A percentile compares a stretch with the other conserved stretches of the same genome.
phyloP scores from a whole-genome alignment of 768 basidiomycete genomes.

The Gelatoporia subvermispora region DNA sequence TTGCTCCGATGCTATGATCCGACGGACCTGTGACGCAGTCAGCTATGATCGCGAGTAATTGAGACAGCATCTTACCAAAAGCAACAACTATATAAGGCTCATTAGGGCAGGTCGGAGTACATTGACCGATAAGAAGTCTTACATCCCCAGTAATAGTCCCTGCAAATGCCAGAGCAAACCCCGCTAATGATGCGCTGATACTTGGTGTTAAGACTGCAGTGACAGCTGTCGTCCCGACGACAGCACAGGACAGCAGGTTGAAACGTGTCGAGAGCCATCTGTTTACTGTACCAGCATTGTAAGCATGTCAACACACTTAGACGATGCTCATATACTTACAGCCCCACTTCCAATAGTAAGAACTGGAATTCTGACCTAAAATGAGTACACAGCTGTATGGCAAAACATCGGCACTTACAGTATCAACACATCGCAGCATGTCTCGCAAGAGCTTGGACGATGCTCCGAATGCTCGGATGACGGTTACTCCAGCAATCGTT shows the following conservation, averaged over 20 bases:
- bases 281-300: slow-evolving; percentile 49
- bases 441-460: slow-evolving; percentile 82
- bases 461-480: slow-evolving; percentile 82
- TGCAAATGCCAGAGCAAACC: slow-evolving; percentile 84
- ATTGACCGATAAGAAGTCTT: slow-evolving; percentile 14
- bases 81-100: slow-evolving; percentile 41
- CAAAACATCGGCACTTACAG: slow-evolving; percentile 39
- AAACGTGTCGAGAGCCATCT: slow-evolving; percentile 89
- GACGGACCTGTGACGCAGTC: slow-evolving; percentile 42
- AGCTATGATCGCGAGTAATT: neutral
- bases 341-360: slow-evolving; percentile 91
- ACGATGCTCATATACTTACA: slow-evolving; percentile 40
- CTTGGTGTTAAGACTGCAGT: slow-evolving; percentile 62
- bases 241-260: slow-evolving; percentile 68
- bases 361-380: slow-evolving; percentile 48
- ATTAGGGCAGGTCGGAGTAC: slow-evolving; percentile 6
- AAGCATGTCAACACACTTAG: neutral
- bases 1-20: slow-evolving; percentile 89
- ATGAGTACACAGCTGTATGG: slow-evolving; percentile 2
- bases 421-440: slow-evolving; percentile 79
- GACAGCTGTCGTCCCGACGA: slow-evolving; percentile 69
- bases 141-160: slow-evolving; percentile 69
- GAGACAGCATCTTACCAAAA: slow-evolving; percentile 40
- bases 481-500: slow-evolving; percentile 46
- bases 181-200: slow-evolving; percentile 78